Percentiles rank a stretch among this genome's conserved stretches.
Evolutionary conservation across 2,329 filamentous ascomycete genomes (phyloP).

Genomic region (Talaromyces sp.): DNA sequence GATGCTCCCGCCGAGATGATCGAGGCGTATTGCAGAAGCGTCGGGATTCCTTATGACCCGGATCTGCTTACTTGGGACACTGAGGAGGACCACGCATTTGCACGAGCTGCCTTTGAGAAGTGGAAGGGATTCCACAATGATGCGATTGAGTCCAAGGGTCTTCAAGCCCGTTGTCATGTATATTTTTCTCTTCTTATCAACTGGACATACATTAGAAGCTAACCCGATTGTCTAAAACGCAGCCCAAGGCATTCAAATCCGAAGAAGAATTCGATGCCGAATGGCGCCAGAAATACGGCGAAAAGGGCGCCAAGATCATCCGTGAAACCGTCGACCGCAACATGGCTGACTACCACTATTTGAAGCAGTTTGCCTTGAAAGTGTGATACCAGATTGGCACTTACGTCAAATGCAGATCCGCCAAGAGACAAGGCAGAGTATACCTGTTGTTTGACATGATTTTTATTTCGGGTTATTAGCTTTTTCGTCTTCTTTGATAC

Average conservation of each 20-base stretch:
- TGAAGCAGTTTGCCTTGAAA: constrained; percentile 61
- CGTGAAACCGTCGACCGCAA: constrained; percentile 54
- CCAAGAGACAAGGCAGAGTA: background rate
- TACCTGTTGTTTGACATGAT: background rate
- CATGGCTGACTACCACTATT: constrained; percentile 56
- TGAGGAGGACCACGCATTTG: constrained; percentile 62
- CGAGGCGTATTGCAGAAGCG: constrained; percentile 71
- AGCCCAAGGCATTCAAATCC: constrained; percentile 31
- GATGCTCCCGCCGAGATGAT: constrained; percentile 75
- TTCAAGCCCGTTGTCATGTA: constrained; percentile 56
- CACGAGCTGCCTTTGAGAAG: constrained; percentile 78
- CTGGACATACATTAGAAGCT: background rate
- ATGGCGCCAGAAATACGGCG: constrained; percentile 57
- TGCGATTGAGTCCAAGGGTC: constrained; percentile 72
- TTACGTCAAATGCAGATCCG: background rate
- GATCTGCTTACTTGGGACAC: constrained; percentile 82
- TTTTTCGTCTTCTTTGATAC: background rate
- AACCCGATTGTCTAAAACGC: constrained; percentile 6
- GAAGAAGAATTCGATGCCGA: constrained; percentile 54
- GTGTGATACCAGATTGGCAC: constrained; percentile 24
- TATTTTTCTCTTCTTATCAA: constrained; percentile 15
- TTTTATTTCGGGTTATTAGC: background rate
- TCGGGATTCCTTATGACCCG: constrained; percentile 68
- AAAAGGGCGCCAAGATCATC: constrained; percentile 54
- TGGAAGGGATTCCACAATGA: constrained; percentile 98